Percentiles rank a stretch among this genome's conserved stretches.
These are phyloP conservation scores for Chytridium lagenaria DNA, from an alignment of 371 early-diverging fungal genomes.

Conservation along the genomic window DNA sequence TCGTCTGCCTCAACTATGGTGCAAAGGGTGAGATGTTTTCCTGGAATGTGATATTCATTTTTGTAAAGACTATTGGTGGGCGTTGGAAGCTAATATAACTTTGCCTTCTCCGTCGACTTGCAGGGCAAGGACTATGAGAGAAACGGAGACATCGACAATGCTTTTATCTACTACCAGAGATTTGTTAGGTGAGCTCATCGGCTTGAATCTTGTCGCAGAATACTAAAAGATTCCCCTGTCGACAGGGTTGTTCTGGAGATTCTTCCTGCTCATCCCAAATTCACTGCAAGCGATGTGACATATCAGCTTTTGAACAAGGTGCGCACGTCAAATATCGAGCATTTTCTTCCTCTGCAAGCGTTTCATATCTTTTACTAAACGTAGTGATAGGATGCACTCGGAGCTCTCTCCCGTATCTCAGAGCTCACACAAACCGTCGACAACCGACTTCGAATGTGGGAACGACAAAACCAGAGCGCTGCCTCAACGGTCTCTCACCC, in stretches of 20 bases:
- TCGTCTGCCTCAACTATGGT: not conserved
- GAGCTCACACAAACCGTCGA: too few relatives aligned
- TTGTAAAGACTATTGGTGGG: not conserved
- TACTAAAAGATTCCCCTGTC: not conserved
- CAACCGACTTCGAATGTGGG: too few relatives aligned
- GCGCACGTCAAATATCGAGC: too few relatives aligned
- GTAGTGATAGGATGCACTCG: too few relatives aligned
- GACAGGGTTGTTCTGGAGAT: not conserved
- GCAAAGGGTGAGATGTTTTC: not conserved
- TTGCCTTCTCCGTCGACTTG: not conserved
- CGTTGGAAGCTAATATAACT: not conserved
- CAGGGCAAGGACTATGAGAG: not conserved
- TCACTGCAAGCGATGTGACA: too few relatives aligned
- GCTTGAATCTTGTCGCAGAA: not conserved
- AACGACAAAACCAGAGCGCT: too few relatives aligned
- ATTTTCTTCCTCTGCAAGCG: too few relatives aligned
- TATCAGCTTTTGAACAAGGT: too few relatives aligned
- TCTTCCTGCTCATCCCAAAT: too few relatives aligned
- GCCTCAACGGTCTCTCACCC: too few relatives aligned
- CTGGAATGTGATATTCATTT: not conserved
- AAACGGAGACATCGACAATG: not conserved
- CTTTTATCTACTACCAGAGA: not conserved
- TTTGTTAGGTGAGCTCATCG: not conserved
- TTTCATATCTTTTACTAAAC: too few relatives aligned
- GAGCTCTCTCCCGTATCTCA: too few relatives aligned